Evolutionary conservation across 1,139 yeast genomes (phyloP).

Genomic region (Tardiomyces digboiensis): DNA sequence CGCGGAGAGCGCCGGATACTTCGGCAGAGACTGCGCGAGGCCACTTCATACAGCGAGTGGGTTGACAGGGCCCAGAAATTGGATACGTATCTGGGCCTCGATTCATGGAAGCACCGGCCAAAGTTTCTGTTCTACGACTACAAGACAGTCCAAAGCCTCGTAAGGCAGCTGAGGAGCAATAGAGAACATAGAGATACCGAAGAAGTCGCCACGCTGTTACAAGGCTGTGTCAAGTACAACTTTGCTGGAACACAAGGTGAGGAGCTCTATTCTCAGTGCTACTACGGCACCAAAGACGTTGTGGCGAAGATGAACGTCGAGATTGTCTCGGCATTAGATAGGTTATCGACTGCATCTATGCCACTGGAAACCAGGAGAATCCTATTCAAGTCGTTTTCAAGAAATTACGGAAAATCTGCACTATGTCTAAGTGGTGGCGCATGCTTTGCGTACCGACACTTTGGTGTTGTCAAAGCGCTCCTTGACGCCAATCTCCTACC

Average conservation of each 20-base stretch:
- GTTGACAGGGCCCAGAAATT: slow-evolving; percentile 44
- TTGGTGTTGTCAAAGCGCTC: slow-evolving; percentile 66
- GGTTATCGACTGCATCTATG: slow-evolving; percentile 35
- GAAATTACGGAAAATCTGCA: slow-evolving; percentile 66
- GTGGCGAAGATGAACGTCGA: slow-evolving; percentile 48
- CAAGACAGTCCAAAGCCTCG: slow-evolving; percentile 44
- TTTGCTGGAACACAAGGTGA: slow-evolving; percentile 77
- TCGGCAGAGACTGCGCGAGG: slow-evolving; percentile 39
- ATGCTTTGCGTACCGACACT: slow-evolving; percentile 67
- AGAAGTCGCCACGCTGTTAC: slow-evolving; percentile 47
- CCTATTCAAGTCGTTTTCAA: slow-evolving; percentile 50
- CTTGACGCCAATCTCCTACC: slow-evolving; percentile 61
- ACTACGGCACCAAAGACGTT: slow-evolving; percentile 61
- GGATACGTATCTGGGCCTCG: slow-evolving; percentile 49
- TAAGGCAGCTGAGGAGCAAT: slow-evolving; percentile 33
- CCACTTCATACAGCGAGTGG: slow-evolving; percentile 55
- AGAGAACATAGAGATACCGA: slow-evolving; percentile 30
- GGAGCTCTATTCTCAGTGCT: slow-evolving; percentile 60
- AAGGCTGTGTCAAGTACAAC: slow-evolving; percentile 60
- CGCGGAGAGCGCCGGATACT: slow-evolving; percentile 45
- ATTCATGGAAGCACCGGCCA: slow-evolving; percentile 56
- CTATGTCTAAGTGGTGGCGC: slow-evolving; percentile 76
- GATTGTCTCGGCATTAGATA: slow-evolving; percentile 40
- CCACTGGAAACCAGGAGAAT: slow-evolving; percentile 35
- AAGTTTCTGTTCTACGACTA: slow-evolving; percentile 63